Percentiles rank a stretch among this genome's conserved stretches.
These are phyloP conservation scores for Naumovozyma baii DNA, from an alignment of 805 yeast genomes.

Conservation along the genomic window DNA sequence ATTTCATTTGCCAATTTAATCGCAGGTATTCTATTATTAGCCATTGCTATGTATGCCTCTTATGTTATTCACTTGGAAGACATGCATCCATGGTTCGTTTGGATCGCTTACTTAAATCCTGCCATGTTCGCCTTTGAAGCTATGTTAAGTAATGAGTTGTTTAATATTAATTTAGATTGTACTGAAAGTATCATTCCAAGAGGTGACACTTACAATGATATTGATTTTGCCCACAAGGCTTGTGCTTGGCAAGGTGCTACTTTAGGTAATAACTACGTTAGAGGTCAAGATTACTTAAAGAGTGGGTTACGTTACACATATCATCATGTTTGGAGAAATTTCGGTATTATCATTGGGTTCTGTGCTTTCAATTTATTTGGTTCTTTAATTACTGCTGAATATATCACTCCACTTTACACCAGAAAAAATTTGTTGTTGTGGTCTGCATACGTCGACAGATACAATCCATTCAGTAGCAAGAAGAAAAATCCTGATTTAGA, in stretches of 20 bases:
- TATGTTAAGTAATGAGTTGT: conserved; percentile 57
- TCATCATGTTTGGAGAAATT: conserved; percentile 67
- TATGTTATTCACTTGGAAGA: conserved; percentile 49
- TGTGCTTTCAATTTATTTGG: conserved; percentile 30
- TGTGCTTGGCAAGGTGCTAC: conserved; percentile 56
- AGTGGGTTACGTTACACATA: conserved; percentile 41
- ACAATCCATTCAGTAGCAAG: conserved; percentile 3
- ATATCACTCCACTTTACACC: conserved; percentile 19
- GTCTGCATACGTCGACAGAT: conserved; percentile 1
- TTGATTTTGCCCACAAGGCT: conserved; percentile 33
- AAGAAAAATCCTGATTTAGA: background rate
- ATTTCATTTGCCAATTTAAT: conserved; percentile 51
- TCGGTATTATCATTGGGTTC: conserved; percentile 53
- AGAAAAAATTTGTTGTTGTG: conserved; percentile 9
- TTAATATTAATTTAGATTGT: conserved; percentile 47
- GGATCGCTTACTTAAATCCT: conserved; percentile 54
- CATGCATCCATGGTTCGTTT: conserved; percentile 65
- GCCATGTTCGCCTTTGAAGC: conserved; percentile 52
- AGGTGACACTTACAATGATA: conserved; percentile 43
- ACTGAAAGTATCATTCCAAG: conserved; percentile 44
- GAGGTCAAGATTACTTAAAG: conserved; percentile 47
- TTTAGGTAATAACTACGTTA: conserved; percentile 42
- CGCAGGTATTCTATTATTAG: conserved; percentile 45
- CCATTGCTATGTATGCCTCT: conserved; percentile 52
- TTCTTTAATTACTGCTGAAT: conserved; percentile 28